Evolutionary conservation across 2,329 filamentous ascomycete genomes (phyloP).

Genomic region (Colletotrichum kahawae): DNA sequence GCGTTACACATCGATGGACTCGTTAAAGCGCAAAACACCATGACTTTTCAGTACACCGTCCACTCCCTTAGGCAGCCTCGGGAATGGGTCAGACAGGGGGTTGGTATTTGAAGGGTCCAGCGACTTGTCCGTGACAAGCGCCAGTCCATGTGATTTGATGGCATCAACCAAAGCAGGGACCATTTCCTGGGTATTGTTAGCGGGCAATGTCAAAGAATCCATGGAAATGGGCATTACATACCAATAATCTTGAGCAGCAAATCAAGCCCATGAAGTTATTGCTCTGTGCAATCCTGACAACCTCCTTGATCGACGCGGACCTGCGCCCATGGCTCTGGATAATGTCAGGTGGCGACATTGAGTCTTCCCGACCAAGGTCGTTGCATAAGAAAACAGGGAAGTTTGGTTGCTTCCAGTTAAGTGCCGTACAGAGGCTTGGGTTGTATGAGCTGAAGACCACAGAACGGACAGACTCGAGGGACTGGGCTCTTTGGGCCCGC

Average conservation of each 20-base stretch:
- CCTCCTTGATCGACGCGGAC: conserved; percentile 90
- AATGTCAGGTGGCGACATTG: conserved; percentile 39
- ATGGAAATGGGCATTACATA: conserved; percentile 49
- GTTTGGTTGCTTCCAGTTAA: conserved; percentile 99
- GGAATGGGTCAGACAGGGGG: conserved; percentile 55
- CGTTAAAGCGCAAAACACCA: conserved; percentile 90
- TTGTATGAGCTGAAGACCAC: conserved; percentile 97
- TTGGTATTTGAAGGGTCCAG: conserved; percentile 53
- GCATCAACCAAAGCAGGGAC: conserved; percentile 91
- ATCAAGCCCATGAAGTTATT: conserved; percentile 99
- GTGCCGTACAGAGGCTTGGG: conserved; percentile 83
- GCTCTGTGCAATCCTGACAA: conserved; percentile 87
- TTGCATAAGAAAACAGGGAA: conserved; percentile 97
- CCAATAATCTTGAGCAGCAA: conserved; percentile 84
- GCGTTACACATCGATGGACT: conserved; percentile 77
- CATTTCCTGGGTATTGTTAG: conserved; percentile 70
- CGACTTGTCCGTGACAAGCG: conserved; percentile 88
- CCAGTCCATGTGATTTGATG: conserved; percentile 92
- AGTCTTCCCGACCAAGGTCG: conserved; percentile 74
- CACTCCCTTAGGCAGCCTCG: conserved; percentile 76
- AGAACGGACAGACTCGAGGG: conserved; percentile 77
- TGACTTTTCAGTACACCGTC: conserved; percentile 87
- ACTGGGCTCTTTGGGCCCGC: conserved; percentile 65
- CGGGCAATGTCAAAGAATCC: neutral
- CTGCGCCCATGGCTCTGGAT: conserved; percentile 68